Base-by-base conservation (phyloP, 148 eudicot species). In the Rhododendron henanense region DNA sequence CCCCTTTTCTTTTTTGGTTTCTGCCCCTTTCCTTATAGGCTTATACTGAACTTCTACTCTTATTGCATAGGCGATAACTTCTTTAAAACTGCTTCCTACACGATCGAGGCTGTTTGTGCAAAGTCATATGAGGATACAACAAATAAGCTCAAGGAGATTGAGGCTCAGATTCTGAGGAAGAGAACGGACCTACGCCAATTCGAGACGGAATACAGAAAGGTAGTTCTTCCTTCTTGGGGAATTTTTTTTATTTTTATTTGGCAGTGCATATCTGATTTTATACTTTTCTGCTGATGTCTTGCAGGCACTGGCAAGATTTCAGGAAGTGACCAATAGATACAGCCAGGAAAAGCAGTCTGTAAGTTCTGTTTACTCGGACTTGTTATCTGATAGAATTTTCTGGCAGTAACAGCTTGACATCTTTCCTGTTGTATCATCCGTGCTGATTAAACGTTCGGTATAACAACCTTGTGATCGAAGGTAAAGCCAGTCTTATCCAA, bases 201-300 rank as follows among this genome's bases (percentile, higher is more conserved):
- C 90, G 99, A 97, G 92, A 91, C 94, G 6, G 99, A 97, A 86
- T 97, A 97, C 86, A 92, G 99, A 86, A 94, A 97, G 98, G 99
- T 95, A 83, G 80, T 25, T 51, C 18, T 83, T 83, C 19, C 51
- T 35, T 61, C 75, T 65, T 61, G 47, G 57, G 28, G 33, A 31
- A 47, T 2, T 50, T 44, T 65, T 41, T 41, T 82, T 67, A 37
- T 79, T 37, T 4, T 37, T 65, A 4, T 84, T 75, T 15, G 15
- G 45, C 28, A 25, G 9, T 81, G 21, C n/a, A 16, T 75, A 3
- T 79, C 5, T 48, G 8, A 15, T 44, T 83, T 55, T 18, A 47
- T 76, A 28, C 79, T 61, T 75, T 8, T 31, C 61, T 9, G 75
- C 28, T 84, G 57, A 55, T 87, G 10, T 81, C 78, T 83, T 91